Conservation (phyloP, 306 rosid genomes). For the Quercus engelmannii region DNA sequence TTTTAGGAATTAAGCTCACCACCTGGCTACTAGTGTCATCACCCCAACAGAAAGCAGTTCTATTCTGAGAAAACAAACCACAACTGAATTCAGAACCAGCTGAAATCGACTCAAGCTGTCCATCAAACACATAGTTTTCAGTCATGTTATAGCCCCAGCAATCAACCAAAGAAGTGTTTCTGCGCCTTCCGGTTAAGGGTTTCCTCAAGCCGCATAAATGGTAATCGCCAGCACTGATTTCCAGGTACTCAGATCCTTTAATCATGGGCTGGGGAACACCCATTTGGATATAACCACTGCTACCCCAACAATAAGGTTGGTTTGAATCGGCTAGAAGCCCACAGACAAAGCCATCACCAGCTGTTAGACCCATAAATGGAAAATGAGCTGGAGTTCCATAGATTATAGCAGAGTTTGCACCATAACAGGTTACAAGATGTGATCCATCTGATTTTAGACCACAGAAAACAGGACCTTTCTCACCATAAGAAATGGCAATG, state of each 20-base stretch:
- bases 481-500: conserved; percentile 83
- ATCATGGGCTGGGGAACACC: conserved; percentile 89
- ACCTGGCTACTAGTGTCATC: conserved; percentile 70
- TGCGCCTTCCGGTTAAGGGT: conserved; percentile 54
- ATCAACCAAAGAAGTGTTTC: conserved; percentile 68
- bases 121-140: conserved; percentile 63
- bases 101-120: conserved; percentile 68
- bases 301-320: conserved; percentile 98
- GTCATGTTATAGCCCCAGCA: conserved; percentile 99
- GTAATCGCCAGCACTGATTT: conserved; percentile 92
- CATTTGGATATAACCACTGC: conserved; percentile 61
- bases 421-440: conserved; percentile 74
- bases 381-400: conserved; percentile 66
- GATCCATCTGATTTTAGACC: conserved; percentile 86
- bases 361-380: conserved; percentile 72
- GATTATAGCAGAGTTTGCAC: conserved; percentile 72
- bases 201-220: conserved; percentile 78
- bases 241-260: conserved; percentile 61
- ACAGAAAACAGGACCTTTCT: conserved; percentile 77
- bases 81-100: conserved; percentile 90
- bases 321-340: conserved; percentile 75
- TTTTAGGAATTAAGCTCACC: conserved; percentile 51
- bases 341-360: conserved; percentile 88
- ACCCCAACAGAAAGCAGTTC: conserved; percentile 89
- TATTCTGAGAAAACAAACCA: conserved; percentile 77